phyloP scores from a whole-genome alignment of 768 basidiomycete genomes.

The Kwoniella pini region DNA sequence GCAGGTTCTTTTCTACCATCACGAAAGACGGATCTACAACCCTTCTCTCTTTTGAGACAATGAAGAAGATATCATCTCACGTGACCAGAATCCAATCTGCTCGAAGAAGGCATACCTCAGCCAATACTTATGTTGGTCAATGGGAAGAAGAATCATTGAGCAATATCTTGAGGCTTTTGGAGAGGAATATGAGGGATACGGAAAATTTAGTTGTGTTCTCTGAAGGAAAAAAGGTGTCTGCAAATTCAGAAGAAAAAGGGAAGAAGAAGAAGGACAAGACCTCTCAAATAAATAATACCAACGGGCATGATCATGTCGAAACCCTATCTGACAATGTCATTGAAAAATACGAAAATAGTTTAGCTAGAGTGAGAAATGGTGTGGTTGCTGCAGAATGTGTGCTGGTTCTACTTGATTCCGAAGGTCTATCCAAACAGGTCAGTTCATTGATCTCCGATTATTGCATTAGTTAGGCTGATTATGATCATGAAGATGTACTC shows the following conservation, averaged over 20 bases:
- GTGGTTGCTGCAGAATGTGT: conserved; percentile 82
- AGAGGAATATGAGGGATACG: conserved; percentile 72
- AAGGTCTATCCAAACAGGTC: conserved; percentile 83
- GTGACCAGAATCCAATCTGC: conserved; percentile 62
- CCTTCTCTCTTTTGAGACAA: conserved; percentile 62
- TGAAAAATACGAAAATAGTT: conserved; percentile 57
- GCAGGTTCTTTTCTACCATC: conserved; percentile 33
- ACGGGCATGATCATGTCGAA: conserved; percentile 44
- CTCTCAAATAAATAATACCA: conserved; percentile 4
- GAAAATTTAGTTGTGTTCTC: conserved; percentile 75
- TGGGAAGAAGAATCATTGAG: conserved; percentile 67
- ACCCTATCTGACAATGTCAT: conserved; percentile 51
- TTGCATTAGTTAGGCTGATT: neutral
- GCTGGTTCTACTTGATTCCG: conserved; percentile 73
- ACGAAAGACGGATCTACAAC: conserved; percentile 55
- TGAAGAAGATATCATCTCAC: conserved; percentile 29
- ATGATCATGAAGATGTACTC: conserved; percentile 72
- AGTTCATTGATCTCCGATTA: conserved; percentile 27
- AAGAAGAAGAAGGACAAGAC: conserved; percentile 19
- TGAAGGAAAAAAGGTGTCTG: conserved; percentile 56
- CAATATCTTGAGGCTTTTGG: conserved; percentile 72
- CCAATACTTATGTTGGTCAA: conserved; percentile 58
- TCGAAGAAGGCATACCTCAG: conserved; percentile 60
- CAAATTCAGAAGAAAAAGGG: conserved; percentile 19
- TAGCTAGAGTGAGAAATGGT: conserved; percentile 64